Percentiles rank a stretch among this genome's conserved stretches.
These are phyloP conservation scores for Flaveria trinervia DNA, from an alignment of 129 eudicot species.

Conservation along the genomic window DNA sequence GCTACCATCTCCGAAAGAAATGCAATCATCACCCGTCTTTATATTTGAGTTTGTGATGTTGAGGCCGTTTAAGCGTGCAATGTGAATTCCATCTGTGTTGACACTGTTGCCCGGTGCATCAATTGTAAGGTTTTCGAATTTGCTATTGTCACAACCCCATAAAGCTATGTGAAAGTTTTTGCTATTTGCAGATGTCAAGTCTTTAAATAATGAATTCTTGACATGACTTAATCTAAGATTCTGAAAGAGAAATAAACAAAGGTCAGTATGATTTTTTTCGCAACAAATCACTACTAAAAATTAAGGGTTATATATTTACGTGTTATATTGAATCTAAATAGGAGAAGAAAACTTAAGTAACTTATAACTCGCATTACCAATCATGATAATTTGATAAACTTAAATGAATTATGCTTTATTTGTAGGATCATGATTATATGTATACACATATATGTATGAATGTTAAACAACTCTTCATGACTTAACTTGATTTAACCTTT, in stretches of 20 bases:
- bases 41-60: slow-evolving; percentile 39
- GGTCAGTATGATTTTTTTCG: not conserved
- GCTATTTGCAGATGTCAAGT: slow-evolving; percentile 49
- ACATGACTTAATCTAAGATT: slow-evolving; percentile 35
- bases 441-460: too few species aligned
- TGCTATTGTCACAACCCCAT: slow-evolving; percentile 33
- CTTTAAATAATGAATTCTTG: slow-evolving; percentile 35
- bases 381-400: not conserved
- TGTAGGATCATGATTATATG: not conserved
- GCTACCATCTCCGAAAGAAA: slow-evolving; percentile 68
- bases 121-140: slow-evolving; percentile 29
- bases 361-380: not conserved
- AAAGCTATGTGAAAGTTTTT: slow-evolving; percentile 48
- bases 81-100: slow-evolving; percentile 67
- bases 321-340: not conserved
- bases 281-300: not conserved
- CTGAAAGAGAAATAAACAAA: slow-evolving; percentile 12
- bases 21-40: slow-evolving; percentile 62
- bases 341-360: too few species aligned
- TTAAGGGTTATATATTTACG: not conserved
- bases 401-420: too few species aligned
- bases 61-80: slow-evolving; percentile 33
- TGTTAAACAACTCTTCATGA: too few species aligned
- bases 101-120: slow-evolving; percentile 46
- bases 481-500: too few species aligned